These are phyloP conservation scores for Talaromyces verruculosus DNA, from an alignment of 2,329 filamentous ascomycete species.

Conservation along the genomic window DNA sequence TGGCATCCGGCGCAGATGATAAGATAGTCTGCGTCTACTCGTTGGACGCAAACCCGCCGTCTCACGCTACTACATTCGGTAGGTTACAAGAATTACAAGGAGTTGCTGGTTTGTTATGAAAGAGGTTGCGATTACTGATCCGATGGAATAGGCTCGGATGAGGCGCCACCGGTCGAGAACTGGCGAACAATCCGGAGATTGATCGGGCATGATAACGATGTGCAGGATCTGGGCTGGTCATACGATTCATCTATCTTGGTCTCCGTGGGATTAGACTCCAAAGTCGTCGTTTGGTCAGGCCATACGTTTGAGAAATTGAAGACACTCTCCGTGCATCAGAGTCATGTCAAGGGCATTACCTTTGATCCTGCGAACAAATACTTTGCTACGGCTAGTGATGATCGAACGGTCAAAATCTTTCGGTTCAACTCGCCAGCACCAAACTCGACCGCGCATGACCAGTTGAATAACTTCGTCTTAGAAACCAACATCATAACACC, in stretches of 20 bases:
- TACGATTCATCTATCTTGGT: conserved; percentile 93
- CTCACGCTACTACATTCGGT: conserved; percentile 77
- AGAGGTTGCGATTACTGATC: conserved; percentile 11
- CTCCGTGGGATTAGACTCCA: conserved; percentile 94
- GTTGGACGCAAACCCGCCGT: conserved; percentile 76
- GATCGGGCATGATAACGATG: conserved; percentile 97
- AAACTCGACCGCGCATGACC: conserved; percentile 90
- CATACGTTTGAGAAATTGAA: conserved; percentile 98
- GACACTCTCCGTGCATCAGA: conserved; percentile 87
- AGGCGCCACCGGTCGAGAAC: conserved; percentile 90
- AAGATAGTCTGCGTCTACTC: conserved; percentile 98
- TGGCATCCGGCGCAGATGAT: conserved; percentile 96
- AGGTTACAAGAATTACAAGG: conserved; percentile 28
- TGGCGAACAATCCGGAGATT: conserved; percentile 94
- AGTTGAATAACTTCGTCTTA: conserved; percentile 92
- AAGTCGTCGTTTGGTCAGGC: conserved; percentile 97
- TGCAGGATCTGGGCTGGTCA: conserved; percentile 97
- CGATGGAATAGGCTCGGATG: conserved; percentile 66
- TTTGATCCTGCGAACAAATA: conserved; percentile 99
- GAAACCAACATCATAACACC: conserved; percentile 87
- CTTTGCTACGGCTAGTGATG: conserved; percentile 96
- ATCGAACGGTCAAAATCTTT: conserved; percentile 94
- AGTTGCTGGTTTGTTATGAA: conserved; percentile 6
- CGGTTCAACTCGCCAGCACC: conserved; percentile 87
- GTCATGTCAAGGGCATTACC: conserved; percentile 97